phyloP scores from a whole-genome alignment of 1,284 basidiomycete genomes.

The Ustilago esculenta region DNA sequence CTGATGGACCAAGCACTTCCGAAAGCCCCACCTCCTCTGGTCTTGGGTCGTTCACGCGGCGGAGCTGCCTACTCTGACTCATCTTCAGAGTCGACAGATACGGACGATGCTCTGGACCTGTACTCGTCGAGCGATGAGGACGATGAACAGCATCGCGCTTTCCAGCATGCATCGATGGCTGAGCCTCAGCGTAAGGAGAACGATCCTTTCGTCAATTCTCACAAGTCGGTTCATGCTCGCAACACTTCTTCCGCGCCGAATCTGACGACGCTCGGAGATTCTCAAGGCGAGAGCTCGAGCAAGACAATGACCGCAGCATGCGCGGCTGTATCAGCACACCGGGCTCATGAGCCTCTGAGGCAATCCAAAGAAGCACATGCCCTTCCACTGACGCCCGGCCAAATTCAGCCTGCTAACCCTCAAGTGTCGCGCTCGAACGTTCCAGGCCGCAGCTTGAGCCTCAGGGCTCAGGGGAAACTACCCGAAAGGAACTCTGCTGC shows the following conservation, averaged over 20 bases:
- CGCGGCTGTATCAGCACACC: background rate
- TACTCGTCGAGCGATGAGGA: conserved; percentile 44
- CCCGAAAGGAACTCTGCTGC: conserved; percentile 18
- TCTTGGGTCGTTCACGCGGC: conserved; percentile 45
- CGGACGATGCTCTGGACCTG: conserved; percentile 31
- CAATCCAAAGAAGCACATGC: background rate
- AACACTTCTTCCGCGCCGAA: conserved; percentile 31
- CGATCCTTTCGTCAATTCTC: conserved; percentile 17
- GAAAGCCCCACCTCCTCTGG: conserved; percentile 48
- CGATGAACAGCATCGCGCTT: conserved; percentile 34
- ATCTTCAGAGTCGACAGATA: conserved; percentile 42
- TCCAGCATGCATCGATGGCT: conserved; percentile 12
- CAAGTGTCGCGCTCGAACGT: background rate
- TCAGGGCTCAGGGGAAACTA: conserved; percentile 34
- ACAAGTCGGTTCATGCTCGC: conserved; percentile 26
- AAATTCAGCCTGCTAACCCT: background rate
- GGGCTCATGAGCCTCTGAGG: too few species aligned
- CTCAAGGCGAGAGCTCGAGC: background rate
- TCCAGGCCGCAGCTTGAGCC: conserved; percentile 17
- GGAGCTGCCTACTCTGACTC: conserved; percentile 54
- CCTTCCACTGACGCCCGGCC: background rate
- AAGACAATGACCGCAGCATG: background rate
- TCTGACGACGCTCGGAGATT: background rate
- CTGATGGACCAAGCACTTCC: conserved; percentile 35
- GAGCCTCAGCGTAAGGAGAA: background rate